Base-by-base conservation (phyloP, 257 asterid genomes). In the Euphrasia confusa region DNA sequence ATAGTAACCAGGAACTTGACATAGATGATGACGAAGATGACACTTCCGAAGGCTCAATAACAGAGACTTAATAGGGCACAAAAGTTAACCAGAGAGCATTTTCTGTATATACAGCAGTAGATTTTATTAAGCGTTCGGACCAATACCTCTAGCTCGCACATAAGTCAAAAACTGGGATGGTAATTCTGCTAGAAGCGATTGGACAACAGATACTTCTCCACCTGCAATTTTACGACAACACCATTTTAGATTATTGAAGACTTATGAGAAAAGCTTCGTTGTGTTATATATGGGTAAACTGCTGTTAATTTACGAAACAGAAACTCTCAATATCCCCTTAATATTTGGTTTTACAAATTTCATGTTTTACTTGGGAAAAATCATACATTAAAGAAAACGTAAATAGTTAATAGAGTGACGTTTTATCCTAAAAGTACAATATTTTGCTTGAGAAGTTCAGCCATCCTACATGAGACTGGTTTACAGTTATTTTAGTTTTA, bases 111-210 rank as follows among this genome's bases (percentile, higher is more conserved):
- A 89, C 82, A 73, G 42, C 77, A 57, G 66, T 47, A 9, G 65
- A 67, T 64, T 61, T 53, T 55, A 68, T 77, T 75, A 84, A 56
- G 73, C 54, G 60, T 50, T 71, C 30, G 99, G 97, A 49, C 63
- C 64, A 49, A 91, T 75, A 61, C 89, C 88, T 78, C 96, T 73
- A 70, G 83, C 80, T 69, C 88, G 89, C 73, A 84, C 69, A 49
- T 87, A 93, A 13, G 83, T 71, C 81, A 93, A 77, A 73, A 93
- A 87, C 73, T 93, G 99, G n/a, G 94, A 71, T 3, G 99, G 97
- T 63, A 93, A 65, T 61, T 93, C 96, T n/a, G 91, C 99, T 71
- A 93, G 76, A 75, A 93, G 97, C 1, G 95, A 84, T 64, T 85
- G 94, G 72, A 81, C 92, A 12, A 93, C 84, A 4, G 92, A 81